Evolutionary conservation across 805 yeast species (phyloP).

Genomic region (Pichia deserticola): DNA sequence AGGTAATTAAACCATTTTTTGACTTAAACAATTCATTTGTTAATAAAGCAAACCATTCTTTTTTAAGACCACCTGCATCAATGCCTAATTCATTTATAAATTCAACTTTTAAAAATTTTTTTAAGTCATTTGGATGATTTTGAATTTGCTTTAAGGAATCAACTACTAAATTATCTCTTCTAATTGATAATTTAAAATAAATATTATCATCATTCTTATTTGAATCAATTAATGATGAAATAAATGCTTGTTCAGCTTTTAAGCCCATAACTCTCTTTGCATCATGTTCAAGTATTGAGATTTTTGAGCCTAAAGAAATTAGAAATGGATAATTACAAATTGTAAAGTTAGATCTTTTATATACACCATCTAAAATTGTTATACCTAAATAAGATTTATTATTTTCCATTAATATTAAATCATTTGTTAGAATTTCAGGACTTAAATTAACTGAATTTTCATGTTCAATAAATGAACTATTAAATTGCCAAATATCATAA

Average conservation of each 20-base stretch:
- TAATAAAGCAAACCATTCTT: constrained; percentile 85
- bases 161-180: constrained; percentile 57
- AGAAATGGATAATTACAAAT: constrained; percentile 84
- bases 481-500: constrained; percentile 75
- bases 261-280: constrained; percentile 75
- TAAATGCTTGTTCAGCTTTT: constrained; percentile 84
- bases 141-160: constrained; percentile 69
- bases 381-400: constrained; percentile 30
- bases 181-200: constrained; percentile 57
- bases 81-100: constrained; percentile 87
- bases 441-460: constrained; percentile 7
- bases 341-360: constrained; percentile 32
- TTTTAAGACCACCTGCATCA: constrained; percentile 91
- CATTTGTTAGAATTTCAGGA: constrained; percentile 35
- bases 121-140: constrained; percentile 49
- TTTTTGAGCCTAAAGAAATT: constrained; percentile 74
- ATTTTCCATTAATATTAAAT: constrained; percentile 34
- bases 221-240: constrained; percentile 55
- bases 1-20: constrained; percentile 55
- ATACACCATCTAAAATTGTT: constrained; percentile 16
- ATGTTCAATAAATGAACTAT: constrained; percentile 20
- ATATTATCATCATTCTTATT: constrained; percentile 61
- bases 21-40: constrained; percentile 66
- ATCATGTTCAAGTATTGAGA: constrained; percentile 73
- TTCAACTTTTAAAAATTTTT: constrained; percentile 70